These are phyloP conservation scores for Heimioporus sp. DNA, from an alignment of 768 basidiomycete species.

Conservation along the genomic window DNA sequence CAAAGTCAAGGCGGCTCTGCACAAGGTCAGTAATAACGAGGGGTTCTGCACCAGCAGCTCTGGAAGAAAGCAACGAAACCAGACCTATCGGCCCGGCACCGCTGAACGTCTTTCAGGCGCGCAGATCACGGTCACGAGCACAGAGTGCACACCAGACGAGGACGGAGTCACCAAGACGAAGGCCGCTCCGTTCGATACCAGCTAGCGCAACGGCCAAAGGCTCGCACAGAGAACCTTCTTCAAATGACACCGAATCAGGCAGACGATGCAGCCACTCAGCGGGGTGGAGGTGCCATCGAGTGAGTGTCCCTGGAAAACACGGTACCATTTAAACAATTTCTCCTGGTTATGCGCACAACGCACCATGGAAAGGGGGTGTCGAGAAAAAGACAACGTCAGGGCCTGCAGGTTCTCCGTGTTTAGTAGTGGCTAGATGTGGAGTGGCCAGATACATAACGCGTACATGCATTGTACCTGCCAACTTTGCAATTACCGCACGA, in stretches of 20 bases:
- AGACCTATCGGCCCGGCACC: conserved; percentile 71
- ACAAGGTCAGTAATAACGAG: conserved; percentile 69
- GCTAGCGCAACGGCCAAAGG: conserved; percentile 67
- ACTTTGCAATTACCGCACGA: conserved; percentile 59
- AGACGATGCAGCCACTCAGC: conserved; percentile 67
- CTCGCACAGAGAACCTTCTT: conserved; percentile 68
- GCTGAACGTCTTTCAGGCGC: conserved; percentile 32
- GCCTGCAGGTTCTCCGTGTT: conserved; percentile 16
- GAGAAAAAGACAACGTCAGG: conserved; percentile 63
- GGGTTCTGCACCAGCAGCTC: conserved; percentile 69
- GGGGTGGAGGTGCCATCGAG: conserved; percentile 65
- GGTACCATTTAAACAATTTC: neutral
- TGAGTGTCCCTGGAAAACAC: conserved; percentile 48
- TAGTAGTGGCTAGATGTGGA: neutral
- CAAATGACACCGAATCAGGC: conserved; percentile 59
- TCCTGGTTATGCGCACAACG: neutral
- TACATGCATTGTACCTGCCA: conserved; percentile 65
- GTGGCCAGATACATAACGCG: neutral
- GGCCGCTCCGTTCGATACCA: conserved; percentile 61
- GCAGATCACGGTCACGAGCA: neutral
- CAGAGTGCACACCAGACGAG: conserved; percentile 49
- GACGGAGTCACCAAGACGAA: conserved; percentile 62
- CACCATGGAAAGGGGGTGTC: conserved; percentile 67
- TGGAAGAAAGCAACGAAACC: conserved; percentile 57
- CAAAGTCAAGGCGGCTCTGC: conserved; percentile 64